phyloP scores from a whole-genome alignment of 208 protist genomes.

The Trypanosoma brucei region DNA sequence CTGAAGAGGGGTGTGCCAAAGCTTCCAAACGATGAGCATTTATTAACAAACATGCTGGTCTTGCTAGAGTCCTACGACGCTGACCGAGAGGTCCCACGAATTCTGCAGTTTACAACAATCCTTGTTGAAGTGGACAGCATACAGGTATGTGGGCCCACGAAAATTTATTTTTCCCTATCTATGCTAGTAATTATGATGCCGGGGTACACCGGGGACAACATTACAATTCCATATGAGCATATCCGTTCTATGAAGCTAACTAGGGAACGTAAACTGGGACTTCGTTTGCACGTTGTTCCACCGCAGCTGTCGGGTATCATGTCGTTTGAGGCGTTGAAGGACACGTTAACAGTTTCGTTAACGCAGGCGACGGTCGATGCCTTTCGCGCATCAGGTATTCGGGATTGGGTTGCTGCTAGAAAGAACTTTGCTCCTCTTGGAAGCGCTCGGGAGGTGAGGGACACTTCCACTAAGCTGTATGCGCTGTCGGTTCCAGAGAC shows the following conservation, averaged over 20 bases:
- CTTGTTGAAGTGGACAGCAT: conserved; percentile 45
- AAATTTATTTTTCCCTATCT: conserved; percentile 75
- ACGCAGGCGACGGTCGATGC: conserved; percentile 59
- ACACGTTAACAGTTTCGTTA: conserved; percentile 63
- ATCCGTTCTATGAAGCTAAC: conserved; percentile 79
- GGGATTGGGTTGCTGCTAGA: conserved; percentile 75
- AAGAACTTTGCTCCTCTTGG: conserved; percentile 34
- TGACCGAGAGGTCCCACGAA: conserved; percentile 26
- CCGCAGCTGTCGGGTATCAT: conserved; percentile 54
- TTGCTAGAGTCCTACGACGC: conserved; percentile 70
- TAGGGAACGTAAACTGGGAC: conserved; percentile 59
- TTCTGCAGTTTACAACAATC: conserved; percentile 51
- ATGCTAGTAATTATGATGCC: conserved; percentile 68
- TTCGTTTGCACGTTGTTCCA: conserved; percentile 70
- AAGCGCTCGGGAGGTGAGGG: background rate
- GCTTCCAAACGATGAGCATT: conserved; percentile 70
- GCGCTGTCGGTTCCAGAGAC: no score
- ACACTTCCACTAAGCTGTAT: no score
- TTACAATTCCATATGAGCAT: conserved; percentile 85
- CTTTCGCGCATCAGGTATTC: conserved; percentile 48
- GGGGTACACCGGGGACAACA: conserved; percentile 47
- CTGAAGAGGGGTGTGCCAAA: conserved; percentile 55
- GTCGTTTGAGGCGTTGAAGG: conserved; percentile 27
- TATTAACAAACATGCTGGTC: conserved; percentile 59
- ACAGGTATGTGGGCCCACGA: conserved; percentile 62